Conservation (phyloP, 2,329 filamentous ascomycete genomes). For the Colletotrichum scovillei region DNA sequence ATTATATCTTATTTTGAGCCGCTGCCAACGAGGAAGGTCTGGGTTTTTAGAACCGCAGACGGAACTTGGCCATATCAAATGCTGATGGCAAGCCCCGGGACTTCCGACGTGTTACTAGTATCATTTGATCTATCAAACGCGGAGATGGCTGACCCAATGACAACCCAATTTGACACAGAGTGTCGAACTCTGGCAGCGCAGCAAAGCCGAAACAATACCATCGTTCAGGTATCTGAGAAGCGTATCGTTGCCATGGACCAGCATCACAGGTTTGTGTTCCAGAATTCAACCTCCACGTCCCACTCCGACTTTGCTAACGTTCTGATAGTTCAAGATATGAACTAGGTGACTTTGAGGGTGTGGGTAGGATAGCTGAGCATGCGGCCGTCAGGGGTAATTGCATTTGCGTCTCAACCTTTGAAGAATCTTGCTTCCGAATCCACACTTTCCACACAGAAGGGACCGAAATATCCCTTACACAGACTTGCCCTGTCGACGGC, state of each 20-base stretch:
- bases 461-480: conserved; percentile 42
- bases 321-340: conserved; percentile 3
- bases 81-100: conserved; percentile 62
- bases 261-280: conserved; percentile 48
- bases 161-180: conserved; percentile 61
- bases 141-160: conserved; percentile 53
- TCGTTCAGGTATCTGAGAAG: conserved; percentile 67
- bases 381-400: conserved; percentile 52
- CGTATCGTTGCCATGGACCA: conserved; percentile 53
- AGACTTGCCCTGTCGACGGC: conserved; percentile 51
- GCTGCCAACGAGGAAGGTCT: conserved; percentile 61
- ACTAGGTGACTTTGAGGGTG: conserved; percentile 27
- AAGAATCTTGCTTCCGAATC: conserved; percentile 49
- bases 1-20: conserved; percentile 69
- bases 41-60: conserved; percentile 56
- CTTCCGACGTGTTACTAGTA: conserved; percentile 60
- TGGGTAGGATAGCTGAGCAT: conserved; percentile 49
- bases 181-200: conserved; percentile 63
- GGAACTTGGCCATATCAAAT: conserved; percentile 50
- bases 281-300: neutral
- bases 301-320: neutral
- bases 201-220: conserved; percentile 47
- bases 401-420: conserved; percentile 57
- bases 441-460: conserved; percentile 52
- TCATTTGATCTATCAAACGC: conserved; percentile 59